These are phyloP conservation scores for Cochliopodium minus DNA, from an alignment of 208 protist species.

Conservation along the genomic window DNA sequence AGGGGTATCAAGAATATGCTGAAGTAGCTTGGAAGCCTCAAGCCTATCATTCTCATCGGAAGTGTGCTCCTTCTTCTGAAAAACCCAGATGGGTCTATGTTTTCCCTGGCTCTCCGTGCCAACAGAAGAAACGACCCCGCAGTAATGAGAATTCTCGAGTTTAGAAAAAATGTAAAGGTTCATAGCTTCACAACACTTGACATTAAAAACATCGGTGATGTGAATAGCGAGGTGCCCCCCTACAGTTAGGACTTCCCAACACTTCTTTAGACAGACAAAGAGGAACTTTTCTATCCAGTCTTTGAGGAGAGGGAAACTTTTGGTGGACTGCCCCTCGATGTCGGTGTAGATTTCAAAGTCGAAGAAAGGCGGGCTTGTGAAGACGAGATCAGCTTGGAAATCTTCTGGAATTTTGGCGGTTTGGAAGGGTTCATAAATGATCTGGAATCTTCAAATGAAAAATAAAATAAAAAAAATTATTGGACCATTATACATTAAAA, in stretches of 20 bases:
- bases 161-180: conserved; percentile 7
- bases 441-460: conserved; percentile 9
- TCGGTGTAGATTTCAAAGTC: conserved; percentile 23
- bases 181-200: conserved; percentile 19
- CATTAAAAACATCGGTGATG: conserved; percentile 14
- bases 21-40: too few species aligned
- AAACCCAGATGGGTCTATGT: too few species aligned
- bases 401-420: conserved; percentile 5
- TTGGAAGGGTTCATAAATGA: conserved; percentile 18
- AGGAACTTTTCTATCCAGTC: conserved; percentile 24
- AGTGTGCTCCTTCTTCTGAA: too few species aligned
- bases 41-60: too few species aligned
- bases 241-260: conserved; percentile 11
- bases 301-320: conserved; percentile 10
- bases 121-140: background rate
- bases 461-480: too few species aligned
- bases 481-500: too few species aligned
- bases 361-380: conserved; percentile 29
- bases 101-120: too few species aligned
- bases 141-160: background rate
- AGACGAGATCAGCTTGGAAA: conserved; percentile 21
- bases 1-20: too few species aligned
- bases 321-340: background rate
- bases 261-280: conserved; percentile 10
- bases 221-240: conserved; percentile 20